phyloP scores from a whole-genome alignment of 2,329 filamentous ascomycete genomes.

The Fusarium tjaetaba region DNA sequence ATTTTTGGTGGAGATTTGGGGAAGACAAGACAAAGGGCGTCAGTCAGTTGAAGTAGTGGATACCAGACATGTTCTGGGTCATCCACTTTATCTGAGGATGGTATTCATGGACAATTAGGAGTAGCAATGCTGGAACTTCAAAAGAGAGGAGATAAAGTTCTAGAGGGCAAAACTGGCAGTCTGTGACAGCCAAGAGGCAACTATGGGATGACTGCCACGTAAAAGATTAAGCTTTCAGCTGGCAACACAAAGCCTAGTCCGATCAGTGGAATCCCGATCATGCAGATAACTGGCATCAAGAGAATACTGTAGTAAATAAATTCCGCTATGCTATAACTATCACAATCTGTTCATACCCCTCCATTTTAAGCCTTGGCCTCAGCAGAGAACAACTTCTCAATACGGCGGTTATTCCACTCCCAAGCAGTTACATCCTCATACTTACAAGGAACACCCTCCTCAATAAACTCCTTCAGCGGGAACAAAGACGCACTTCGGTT shows the following conservation, averaged over 20 bases:
- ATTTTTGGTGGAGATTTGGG: background rate
- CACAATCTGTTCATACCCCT: background rate
- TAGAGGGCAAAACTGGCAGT: too few relatives aligned
- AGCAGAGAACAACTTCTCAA: constrained; percentile 37
- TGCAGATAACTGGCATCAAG: accelerated
- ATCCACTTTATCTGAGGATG: background rate
- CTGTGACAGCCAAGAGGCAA: too few relatives aligned
- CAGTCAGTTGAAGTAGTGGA: background rate
- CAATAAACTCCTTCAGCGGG: constrained; percentile 45
- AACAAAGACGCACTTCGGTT: constrained; percentile 45
- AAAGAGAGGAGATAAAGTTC: too few relatives aligned
- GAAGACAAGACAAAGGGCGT: constrained; percentile 19
- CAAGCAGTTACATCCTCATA: constrained; percentile 49
- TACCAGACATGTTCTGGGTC: background rate
- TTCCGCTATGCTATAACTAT: constrained; percentile 10
- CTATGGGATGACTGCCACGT: too few relatives aligned
- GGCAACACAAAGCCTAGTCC: accelerated
- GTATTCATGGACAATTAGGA: too few relatives aligned
- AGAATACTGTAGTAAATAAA: background rate
- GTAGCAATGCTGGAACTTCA: too few relatives aligned
- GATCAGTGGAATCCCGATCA: background rate
- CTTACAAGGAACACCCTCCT: constrained; percentile 28
- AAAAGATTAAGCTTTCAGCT: too few relatives aligned
- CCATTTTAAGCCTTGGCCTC: background rate
- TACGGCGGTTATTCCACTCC: constrained; percentile 46